These are phyloP conservation scores for Saccharomyces uvarum DNA, from an alignment of 1,139 yeast genomes.

Conservation along the genomic window DNA sequence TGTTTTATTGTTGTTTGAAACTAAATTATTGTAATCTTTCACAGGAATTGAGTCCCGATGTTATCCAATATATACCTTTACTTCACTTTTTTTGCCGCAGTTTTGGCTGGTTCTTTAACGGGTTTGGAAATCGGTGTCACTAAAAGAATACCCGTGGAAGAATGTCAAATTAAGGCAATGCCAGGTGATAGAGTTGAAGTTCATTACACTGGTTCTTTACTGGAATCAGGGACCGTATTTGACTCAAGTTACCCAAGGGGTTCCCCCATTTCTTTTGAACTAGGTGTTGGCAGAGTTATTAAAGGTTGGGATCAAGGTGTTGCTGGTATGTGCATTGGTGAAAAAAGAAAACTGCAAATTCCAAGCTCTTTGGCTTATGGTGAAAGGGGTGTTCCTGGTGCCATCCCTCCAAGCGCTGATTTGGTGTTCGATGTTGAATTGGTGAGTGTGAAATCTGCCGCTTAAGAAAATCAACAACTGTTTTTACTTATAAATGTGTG, in stretches of 20 bases:
- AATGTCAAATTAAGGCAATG: conserved; percentile 50
- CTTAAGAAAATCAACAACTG: neutral
- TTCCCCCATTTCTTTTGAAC: conserved; percentile 55
- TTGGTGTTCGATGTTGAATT: conserved; percentile 53
- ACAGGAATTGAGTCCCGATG: neutral
- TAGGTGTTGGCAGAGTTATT: conserved; percentile 75
- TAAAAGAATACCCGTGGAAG: conserved; percentile 40
- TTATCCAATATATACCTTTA: conserved; percentile 6
- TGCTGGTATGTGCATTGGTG: conserved; percentile 77
- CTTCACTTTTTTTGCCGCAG: conserved; percentile 5
- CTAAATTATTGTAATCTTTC: neutral
- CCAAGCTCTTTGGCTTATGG: conserved; percentile 80
- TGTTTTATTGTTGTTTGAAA: neutral
- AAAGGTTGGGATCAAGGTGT: conserved; percentile 87
- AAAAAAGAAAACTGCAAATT: conserved; percentile 66
- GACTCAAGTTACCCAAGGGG: conserved; percentile 67
- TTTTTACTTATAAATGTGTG: neutral
- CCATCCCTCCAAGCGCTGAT: conserved; percentile 67
- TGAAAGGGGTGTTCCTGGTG: conserved; percentile 62
- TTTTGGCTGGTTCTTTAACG: conserved; percentile 21
- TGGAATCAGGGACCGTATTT: conserved; percentile 57
- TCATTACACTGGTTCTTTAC: conserved; percentile 65
- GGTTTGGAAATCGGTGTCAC: conserved; percentile 36
- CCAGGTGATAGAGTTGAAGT: conserved; percentile 61
- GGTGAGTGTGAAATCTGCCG: conserved; percentile 24